Evolutionary conservation across 257 asterid genomes (phyloP).

Genomic region (Solanum boliviense): DNA sequence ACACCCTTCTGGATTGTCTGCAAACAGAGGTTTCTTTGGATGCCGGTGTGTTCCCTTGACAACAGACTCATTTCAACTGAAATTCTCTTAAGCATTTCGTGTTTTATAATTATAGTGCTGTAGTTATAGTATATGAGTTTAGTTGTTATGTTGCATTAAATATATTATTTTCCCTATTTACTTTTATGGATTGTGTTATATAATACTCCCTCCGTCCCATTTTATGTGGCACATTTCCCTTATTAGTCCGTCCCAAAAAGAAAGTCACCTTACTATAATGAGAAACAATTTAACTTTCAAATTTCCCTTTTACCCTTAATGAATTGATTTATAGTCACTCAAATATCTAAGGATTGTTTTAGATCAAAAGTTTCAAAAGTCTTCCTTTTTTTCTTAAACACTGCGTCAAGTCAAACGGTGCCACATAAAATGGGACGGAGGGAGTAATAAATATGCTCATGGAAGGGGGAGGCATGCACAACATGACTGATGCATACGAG

Average conservation of each 20-base stretch:
- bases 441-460: not conserved
- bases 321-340: not conserved
- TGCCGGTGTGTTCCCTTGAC: slow-evolving; percentile 51
- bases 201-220: not conserved
- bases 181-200: not conserved
- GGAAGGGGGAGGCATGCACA: not conserved
- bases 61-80: not conserved
- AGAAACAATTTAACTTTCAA: not conserved
- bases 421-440: not conserved
- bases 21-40: slow-evolving; percentile 93
- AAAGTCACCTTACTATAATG: not conserved
- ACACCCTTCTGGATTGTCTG: slow-evolving; percentile 98
- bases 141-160: not conserved
- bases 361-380: not conserved
- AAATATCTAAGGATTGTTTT: not conserved
- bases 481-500: not conserved
- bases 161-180: not conserved
- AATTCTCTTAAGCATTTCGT: not conserved
- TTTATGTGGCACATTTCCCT: not conserved
- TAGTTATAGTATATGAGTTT: not conserved
- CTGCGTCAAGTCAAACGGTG: not conserved
- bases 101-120: not conserved
- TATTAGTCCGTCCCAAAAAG: not conserved
- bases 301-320: not conserved
- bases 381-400: not conserved